Evolutionary conservation across 164 flowering plant genomes (phyloP).

Genomic region (Vitis amurensis): DNA sequence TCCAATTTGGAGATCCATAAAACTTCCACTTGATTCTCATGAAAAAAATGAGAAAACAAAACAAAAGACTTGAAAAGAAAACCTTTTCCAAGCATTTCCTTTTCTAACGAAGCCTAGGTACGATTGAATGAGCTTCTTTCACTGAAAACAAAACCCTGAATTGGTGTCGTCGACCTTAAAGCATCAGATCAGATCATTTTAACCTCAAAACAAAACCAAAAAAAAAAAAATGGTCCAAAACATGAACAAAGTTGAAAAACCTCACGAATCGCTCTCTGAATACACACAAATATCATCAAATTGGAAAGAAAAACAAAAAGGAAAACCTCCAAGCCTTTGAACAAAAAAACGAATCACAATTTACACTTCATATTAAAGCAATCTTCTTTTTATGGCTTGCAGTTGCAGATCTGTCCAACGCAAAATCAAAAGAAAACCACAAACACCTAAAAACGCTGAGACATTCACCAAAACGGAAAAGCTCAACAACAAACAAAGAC

Average conservation of each 20-base stretch:
- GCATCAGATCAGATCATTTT: not conserved
- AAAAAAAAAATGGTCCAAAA: not conserved
- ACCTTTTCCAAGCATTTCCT: too few species aligned
- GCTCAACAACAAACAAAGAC: not conserved
- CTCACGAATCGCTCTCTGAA: too few species aligned
- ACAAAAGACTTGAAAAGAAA: too few species aligned
- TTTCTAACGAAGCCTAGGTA: not conserved
- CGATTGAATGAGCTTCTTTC: not conserved
- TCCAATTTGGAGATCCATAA: too few species aligned
- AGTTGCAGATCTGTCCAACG: slow-evolving; percentile 53
- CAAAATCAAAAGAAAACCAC: slow-evolving; percentile 9
- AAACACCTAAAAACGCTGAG: slow-evolving; percentile 49
- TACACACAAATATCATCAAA: not conserved
- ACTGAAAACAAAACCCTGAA: not conserved
- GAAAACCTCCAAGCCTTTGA: not conserved
- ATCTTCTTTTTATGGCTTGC: slow-evolving; percentile 33
- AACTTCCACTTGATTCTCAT: too few species aligned
- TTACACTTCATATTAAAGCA: slow-evolving; percentile 21
- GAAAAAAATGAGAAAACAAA: too few species aligned
- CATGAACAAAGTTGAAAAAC: too few species aligned
- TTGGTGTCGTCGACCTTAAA: not conserved
- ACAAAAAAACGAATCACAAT: not conserved
- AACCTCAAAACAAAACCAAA: not conserved
- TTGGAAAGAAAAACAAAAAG: slow-evolving; percentile 1
- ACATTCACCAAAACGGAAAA: slow-evolving; percentile 58